phyloP scores from a whole-genome alignment of 306 rosid species.

The Benincasa hispida region DNA sequence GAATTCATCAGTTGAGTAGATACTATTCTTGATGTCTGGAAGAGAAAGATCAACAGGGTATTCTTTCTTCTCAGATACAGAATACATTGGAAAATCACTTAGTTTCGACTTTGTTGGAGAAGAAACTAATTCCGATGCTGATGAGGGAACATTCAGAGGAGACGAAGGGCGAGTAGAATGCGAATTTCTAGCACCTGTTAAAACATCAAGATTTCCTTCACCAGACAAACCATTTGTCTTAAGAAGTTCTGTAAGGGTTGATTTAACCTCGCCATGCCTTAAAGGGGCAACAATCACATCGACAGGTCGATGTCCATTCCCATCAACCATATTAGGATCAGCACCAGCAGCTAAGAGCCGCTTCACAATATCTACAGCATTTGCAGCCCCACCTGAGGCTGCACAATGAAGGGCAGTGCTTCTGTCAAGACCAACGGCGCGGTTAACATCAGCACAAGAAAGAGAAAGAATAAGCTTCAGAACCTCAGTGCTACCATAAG shows the following conservation, averaged over 20 bases:
- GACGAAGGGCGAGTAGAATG: constrained; percentile 56
- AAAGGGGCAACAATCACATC: constrained; percentile 61
- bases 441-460: constrained; percentile 47
- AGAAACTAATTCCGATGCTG: constrained; percentile 33
- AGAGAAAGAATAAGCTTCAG: constrained; percentile 53
- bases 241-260: constrained; percentile 55
- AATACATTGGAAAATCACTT: constrained; percentile 26
- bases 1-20: constrained; percentile 86
- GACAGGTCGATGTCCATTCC: constrained; percentile 50
- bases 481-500: constrained; percentile 72
- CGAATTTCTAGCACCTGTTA: constrained; percentile 24
- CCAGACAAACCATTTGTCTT: constrained; percentile 31
- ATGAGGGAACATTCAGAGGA: constrained; percentile 50
- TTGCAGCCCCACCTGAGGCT: constrained; percentile 77
- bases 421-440: constrained; percentile 51
- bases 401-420: constrained; percentile 98
- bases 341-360: constrained; percentile 78
- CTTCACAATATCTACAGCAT: constrained; percentile 55
- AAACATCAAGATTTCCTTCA: constrained; percentile 36
- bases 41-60: constrained; percentile 85
- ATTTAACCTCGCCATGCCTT: constrained; percentile 34
- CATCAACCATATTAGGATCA: constrained; percentile 59
- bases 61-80: constrained; percentile 76
- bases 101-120: constrained; percentile 42
- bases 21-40: constrained; percentile 90